These are phyloP conservation scores for Cyclanthera cordifolia DNA, from an alignment of 306 rosid genomes.

Conservation along the genomic window DNA sequence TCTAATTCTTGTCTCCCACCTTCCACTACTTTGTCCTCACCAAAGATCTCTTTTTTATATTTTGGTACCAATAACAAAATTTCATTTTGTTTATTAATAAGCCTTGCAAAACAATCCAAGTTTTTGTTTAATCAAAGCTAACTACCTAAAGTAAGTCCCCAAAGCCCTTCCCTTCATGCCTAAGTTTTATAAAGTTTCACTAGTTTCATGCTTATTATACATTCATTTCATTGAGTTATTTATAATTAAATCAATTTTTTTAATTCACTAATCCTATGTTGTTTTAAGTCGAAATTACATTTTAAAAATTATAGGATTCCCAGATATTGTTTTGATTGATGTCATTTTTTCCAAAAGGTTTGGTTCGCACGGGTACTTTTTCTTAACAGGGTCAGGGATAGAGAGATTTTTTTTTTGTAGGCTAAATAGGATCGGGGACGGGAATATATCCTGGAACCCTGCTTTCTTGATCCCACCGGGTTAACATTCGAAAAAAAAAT, in stretches of 20 bases:
- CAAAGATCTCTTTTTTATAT: background rate
- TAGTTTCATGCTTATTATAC: background rate
- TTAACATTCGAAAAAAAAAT: too few relatives aligned
- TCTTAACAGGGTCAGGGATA: too few relatives aligned
- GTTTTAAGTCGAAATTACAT: background rate
- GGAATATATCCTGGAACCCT: too few relatives aligned
- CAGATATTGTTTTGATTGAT: too few relatives aligned
- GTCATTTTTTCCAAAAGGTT: too few relatives aligned
- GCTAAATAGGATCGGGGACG: too few relatives aligned
- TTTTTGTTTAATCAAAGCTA: background rate
- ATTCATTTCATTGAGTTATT: background rate
- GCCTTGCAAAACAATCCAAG: background rate
- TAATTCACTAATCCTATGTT: background rate
- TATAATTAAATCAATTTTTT: background rate
- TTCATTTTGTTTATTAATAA: background rate
- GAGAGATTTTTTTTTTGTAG: too few relatives aligned
- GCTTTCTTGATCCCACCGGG: too few relatives aligned
- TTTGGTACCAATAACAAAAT: background rate
- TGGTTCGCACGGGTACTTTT: too few relatives aligned
- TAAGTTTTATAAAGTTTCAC: background rate
- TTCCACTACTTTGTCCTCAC: slow-evolving; percentile 6
- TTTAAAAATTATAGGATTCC: too few relatives aligned
- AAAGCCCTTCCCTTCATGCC: background rate
- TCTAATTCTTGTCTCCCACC: slow-evolving; percentile 7
- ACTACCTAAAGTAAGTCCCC: background rate